Evolutionary conservation across 257 asterid genomes (phyloP).

Genomic region (Solanum clarkiae): DNA sequence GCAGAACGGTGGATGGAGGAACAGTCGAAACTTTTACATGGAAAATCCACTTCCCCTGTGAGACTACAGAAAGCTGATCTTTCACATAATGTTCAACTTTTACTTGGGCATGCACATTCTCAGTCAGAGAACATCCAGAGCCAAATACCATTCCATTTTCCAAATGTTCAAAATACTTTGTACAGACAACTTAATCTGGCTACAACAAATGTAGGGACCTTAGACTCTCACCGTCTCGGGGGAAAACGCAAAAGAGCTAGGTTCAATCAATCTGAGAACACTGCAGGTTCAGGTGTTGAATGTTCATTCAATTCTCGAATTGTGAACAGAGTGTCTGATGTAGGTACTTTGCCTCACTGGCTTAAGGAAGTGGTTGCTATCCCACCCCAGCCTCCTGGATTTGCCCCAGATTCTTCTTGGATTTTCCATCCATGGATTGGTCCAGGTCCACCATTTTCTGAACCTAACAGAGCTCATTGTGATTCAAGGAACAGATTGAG

Average conservation of each 20-base stretch:
- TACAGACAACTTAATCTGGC: slow-evolving; percentile 9
- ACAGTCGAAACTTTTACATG: slow-evolving; percentile 22
- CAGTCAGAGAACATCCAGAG: neutral
- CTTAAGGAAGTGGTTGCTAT: slow-evolving; percentile 32
- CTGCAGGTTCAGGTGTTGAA: neutral
- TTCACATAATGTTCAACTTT: slow-evolving; percentile 13
- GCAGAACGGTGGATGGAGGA: slow-evolving; percentile 58
- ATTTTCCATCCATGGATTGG: neutral
- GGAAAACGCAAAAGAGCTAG: slow-evolving; percentile 3
- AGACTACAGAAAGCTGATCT: slow-evolving; percentile 7
- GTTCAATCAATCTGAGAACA: neutral
- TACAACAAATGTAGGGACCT: slow-evolving; percentile 1
- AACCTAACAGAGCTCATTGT: slow-evolving; percentile 1
- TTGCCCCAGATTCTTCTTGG: neutral
- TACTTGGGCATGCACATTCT: slow-evolving; percentile 22
- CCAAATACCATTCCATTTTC: neutral
- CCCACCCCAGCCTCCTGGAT: slow-evolving; percentile 19
- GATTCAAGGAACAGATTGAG: slow-evolving; percentile 1
- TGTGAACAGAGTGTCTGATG: neutral
- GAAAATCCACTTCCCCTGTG: slow-evolving; percentile 13
- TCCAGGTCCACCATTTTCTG: slow-evolving; percentile 7
- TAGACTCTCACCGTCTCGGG: neutral
- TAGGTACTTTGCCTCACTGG: slow-evolving; percentile 49
- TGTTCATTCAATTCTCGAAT: slow-evolving; percentile 11
- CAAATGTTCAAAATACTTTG: neutral